Evolutionary conservation across 129 eudicot species (phyloP).

Genomic region (Sambucus nigra): DNA sequence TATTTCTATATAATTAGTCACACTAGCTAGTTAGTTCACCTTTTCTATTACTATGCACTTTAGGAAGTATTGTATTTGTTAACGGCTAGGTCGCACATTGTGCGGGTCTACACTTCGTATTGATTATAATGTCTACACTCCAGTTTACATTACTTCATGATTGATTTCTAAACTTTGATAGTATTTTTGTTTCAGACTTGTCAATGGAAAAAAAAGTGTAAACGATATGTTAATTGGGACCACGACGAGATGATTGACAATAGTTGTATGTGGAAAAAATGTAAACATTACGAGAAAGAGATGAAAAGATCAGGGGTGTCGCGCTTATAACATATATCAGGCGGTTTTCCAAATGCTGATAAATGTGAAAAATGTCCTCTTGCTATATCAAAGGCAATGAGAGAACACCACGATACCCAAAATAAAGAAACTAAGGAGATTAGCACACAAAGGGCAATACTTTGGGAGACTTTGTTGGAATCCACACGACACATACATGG

Average conservation of each 20-base stretch:
- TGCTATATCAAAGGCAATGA: neutral
- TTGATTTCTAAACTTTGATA: too few species aligned
- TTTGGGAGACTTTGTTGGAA: neutral
- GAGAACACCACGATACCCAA: neutral
- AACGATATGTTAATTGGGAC: neutral
- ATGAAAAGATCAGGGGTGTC: neutral
- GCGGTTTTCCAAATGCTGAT: neutral
- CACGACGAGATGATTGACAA: neutral
- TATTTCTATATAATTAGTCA: too few species aligned
- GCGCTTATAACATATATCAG: neutral
- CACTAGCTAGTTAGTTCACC: too few species aligned
- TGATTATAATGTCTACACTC: too few species aligned
- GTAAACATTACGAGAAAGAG: neutral
- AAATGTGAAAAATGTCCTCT: neutral
- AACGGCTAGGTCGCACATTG: too few species aligned
- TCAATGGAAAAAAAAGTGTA: neutral
- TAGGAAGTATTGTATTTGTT: too few species aligned
- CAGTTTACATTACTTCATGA: too few species aligned
- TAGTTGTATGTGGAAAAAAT: neutral
- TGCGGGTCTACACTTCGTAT: too few species aligned
- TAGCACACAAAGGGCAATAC: neutral
- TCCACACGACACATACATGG: neutral
- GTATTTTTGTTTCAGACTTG: too few species aligned
- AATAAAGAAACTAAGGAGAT: neutral
- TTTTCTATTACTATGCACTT: too few species aligned